Conservation (phyloP, 129 eudicot genomes). For the Helianthus tuberosus region DNA sequence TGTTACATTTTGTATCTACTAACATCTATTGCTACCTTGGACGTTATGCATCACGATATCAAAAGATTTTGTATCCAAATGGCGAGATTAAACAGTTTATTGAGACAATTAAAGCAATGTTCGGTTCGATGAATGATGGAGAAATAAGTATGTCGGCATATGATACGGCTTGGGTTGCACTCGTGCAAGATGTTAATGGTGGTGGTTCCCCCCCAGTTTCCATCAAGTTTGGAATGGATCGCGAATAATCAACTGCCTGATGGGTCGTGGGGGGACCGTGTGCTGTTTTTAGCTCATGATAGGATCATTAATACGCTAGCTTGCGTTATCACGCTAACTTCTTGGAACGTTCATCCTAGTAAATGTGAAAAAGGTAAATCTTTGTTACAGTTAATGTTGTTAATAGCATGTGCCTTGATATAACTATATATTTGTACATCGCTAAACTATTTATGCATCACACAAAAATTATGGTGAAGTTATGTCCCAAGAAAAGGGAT, state of each 20-base stretch:
- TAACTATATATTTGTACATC: background rate
- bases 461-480: background rate
- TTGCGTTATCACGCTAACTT: constrained; percentile 72
- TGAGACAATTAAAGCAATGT: constrained; percentile 44
- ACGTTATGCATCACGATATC: too few relatives aligned
- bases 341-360: constrained; percentile 75
- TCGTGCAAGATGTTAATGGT: constrained; percentile 56
- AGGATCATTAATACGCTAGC: constrained; percentile 75
- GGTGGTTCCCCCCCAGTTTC: constrained; percentile 70
- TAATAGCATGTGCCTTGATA: too few relatives aligned
- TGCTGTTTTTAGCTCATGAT: constrained; percentile 59
- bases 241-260: constrained; percentile 62
- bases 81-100: constrained; percentile 38
- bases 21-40: background rate
- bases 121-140: constrained; percentile 76
- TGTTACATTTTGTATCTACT: background rate
- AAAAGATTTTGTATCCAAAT: constrained; percentile 21
- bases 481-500: background rate
- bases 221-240: constrained; percentile 81
- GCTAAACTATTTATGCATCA: background rate
- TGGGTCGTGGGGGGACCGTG: constrained; percentile 90
- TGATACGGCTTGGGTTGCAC: constrained; percentile 99
- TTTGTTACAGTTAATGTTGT: background rate
- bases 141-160: constrained; percentile 69
- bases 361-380: constrained; percentile 55